Evolutionary conservation across 805 yeast genomes (phyloP).

Genomic region (Metschnikowia amazonensis): DNA sequence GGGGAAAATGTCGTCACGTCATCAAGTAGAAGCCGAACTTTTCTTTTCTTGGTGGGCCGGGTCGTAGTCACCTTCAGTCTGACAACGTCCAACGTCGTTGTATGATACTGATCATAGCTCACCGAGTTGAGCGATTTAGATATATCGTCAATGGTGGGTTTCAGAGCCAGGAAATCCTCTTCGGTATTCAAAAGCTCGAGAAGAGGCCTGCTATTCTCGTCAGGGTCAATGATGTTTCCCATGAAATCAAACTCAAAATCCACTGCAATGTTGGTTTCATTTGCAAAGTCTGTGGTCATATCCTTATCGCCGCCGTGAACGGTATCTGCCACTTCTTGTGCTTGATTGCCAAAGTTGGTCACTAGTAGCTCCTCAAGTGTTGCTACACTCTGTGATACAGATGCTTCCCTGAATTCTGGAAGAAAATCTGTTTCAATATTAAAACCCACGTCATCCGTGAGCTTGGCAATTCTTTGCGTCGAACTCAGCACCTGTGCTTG

Average conservation of each 20-base stretch:
- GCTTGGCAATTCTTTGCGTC: constrained; percentile 1
- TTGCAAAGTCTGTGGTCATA: constrained; percentile 10
- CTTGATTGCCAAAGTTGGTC: neutral
- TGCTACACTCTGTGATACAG: neutral
- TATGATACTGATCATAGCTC: constrained; percentile 9
- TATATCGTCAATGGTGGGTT: constrained; percentile 10
- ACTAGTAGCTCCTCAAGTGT: neutral
- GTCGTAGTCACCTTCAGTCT: constrained; percentile 2
- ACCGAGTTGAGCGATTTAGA: constrained; percentile 9
- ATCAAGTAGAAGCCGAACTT: constrained; percentile 4
- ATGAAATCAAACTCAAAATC: constrained; percentile 23
- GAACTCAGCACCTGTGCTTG: neutral
- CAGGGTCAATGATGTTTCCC: constrained; percentile 19
- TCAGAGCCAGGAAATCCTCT: constrained; percentile 11
- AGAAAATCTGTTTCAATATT: constrained; percentile 24
- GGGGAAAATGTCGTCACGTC: constrained; percentile 2
- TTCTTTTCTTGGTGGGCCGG: constrained; percentile 4
- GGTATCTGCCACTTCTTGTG: neutral
- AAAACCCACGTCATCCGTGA: constrained; percentile 27
- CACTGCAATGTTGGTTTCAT: constrained; percentile 11
- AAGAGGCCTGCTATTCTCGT: neutral
- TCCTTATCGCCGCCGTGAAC: neutral
- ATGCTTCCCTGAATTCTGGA: constrained; percentile 1
- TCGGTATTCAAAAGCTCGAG: constrained; percentile 14
- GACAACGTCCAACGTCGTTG: constrained; percentile 6